Base-by-base conservation (phyloP, 2,329 filamentous ascomycete genomes). In the Pyrenophora tritici-repentis region DNA sequence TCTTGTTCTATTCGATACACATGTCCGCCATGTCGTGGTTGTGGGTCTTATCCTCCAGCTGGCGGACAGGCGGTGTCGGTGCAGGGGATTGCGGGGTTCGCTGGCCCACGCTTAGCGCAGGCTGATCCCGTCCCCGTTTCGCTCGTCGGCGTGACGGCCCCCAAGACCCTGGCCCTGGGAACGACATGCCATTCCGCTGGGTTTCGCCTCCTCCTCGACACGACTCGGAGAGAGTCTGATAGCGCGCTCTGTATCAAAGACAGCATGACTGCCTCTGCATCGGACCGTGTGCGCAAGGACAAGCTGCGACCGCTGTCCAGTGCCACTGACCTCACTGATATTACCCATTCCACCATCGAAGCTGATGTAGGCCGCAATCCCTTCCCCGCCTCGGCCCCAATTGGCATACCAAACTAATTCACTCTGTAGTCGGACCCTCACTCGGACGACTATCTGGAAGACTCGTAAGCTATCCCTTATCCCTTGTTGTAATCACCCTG, bases 361-460 rank as follows among this genome's bases (percentile, higher is more conserved):
- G 36, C 58, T n/a, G 58, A 61, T 45, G 58, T 61, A 59, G 41
- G 58, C 47, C 53, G 37, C 44, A 37, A 26, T 37, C 49, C 24
- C 50, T 31, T 48, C 47, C 42, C 50, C 52, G 26, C 53, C 41
- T 39, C 50, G 42, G 24, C 9, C 47, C 38, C 49, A 50, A 50
- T 34, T 34, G 5, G 32, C 9, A 43, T 41, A 22, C 13, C 9
- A 38, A 50, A 61, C 62, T 66, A 62, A 65, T 53, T 18, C 35
- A 37, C 26, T 40, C 12, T 58, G 32, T 53, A 73, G 71, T 68
- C 69, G 42, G 70, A 73, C 42, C 62, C 60, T 16, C 53, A 50
- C 26, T 70, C 67, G 38, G 69, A 73, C 52, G 65, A 53, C 17
- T 46, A 53, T 4, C 60, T 62, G 32, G 69, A 70, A 58, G 68